These are phyloP conservation scores for Pichia sp. DNA, from an alignment of 1,139 yeast species.

Conservation along the genomic window DNA sequence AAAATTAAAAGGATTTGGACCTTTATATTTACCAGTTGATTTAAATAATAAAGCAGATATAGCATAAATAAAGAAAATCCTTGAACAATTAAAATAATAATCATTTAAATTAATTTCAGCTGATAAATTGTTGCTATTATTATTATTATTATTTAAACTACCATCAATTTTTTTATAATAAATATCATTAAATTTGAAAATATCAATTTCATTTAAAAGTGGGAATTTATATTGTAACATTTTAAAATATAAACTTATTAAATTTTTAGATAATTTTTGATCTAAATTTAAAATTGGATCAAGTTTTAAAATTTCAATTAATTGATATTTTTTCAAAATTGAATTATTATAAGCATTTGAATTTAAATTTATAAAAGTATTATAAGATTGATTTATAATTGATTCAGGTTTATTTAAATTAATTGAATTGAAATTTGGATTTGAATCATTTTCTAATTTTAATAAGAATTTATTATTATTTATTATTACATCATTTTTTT, in stretches of 20 bases:
- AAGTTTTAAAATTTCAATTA: conserved; percentile 35
- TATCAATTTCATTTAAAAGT: conserved; percentile 40
- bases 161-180: conserved; percentile 31
- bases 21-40: conserved; percentile 45
- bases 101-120: conserved; percentile 17
- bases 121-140: background rate
- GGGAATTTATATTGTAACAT: conserved; percentile 48
- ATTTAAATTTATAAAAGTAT: conserved; percentile 6
- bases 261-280: conserved; percentile 37
- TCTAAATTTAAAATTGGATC: conserved; percentile 46
- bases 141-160: conserved; percentile 19
- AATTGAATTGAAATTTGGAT: background rate
- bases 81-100: conserved; percentile 42
- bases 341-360: conserved; percentile 2
- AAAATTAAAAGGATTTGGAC: conserved; percentile 44
- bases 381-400: conserved; percentile 3
- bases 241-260: conserved; percentile 44
- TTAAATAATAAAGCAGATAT: conserved; percentile 43
- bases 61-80: conserved; percentile 46
- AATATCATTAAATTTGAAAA: conserved; percentile 39
- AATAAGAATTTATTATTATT: background rate
- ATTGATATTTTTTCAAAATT: conserved; percentile 9
- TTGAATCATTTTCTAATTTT: background rate
- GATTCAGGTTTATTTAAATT: too few relatives aligned
- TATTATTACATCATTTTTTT: background rate